Conservation (phyloP, 2,329 filamentous ascomycete genomes). For the Sclerotinia subarctica region DNA sequence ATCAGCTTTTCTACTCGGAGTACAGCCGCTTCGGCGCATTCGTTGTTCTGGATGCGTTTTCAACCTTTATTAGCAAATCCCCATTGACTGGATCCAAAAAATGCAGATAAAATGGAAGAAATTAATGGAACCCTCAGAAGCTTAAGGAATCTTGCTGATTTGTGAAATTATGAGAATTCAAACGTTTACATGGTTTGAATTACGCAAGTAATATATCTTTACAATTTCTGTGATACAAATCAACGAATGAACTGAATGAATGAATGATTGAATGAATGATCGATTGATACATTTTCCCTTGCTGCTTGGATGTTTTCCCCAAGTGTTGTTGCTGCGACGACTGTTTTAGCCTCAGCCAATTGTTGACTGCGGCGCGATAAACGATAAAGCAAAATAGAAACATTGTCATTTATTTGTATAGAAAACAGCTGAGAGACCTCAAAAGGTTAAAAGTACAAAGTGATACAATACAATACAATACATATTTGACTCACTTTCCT, state of each 20-base stretch:
- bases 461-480: neutral
- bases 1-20: neutral
- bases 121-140: neutral
- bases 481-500: neutral
- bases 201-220: neutral
- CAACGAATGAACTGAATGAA: too few relatives aligned
- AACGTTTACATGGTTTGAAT: neutral
- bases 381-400: neutral
- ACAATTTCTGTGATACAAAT: neutral
- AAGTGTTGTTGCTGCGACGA: conserved; percentile 17
- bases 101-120: neutral
- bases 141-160: neutral
- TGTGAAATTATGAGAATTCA: neutral
- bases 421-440: neutral
- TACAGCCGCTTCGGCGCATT: neutral
- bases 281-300: neutral
- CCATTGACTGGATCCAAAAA: neutral
- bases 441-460: neutral
- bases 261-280: neutral
- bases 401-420: neutral
- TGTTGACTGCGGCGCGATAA: conserved; percentile 16
- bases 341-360: conserved; percentile 4
- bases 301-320: neutral
- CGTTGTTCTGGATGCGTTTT: conserved; percentile 5
- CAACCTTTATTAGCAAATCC: neutral